Evolutionary conservation across 164 flowering plant species (phyloP).

Genomic region (Euptelea pleiosperma): DNA sequence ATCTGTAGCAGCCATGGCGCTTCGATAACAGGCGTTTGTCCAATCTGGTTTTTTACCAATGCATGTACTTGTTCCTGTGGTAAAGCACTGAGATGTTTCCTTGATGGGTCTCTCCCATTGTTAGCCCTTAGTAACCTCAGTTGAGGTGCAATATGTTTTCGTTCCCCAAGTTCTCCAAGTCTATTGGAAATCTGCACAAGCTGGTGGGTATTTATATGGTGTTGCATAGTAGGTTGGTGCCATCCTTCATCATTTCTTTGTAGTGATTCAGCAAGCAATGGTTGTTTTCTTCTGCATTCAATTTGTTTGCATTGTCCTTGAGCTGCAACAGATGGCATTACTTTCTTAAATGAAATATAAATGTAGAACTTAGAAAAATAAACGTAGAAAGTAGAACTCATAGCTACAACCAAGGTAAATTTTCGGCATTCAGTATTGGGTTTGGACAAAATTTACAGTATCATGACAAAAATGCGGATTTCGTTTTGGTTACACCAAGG

Average conservation of each 20-base stretch:
- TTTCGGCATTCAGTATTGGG: too few species aligned
- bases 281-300: conserved; percentile 2
- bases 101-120: background rate
- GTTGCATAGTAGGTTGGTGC: background rate
- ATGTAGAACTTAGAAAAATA: background rate
- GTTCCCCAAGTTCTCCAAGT: too few species aligned
- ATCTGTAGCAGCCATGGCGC: background rate
- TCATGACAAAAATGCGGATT: too few species aligned
- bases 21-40: background rate
- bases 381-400: conserved; percentile 1
- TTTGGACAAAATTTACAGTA: too few species aligned
- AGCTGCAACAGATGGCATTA: conserved; percentile 1
- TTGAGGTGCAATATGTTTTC: too few species aligned
- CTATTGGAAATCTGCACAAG: background rate
- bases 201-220: background rate
- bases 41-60: background rate
- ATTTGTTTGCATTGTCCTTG: background rate
- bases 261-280: background rate
- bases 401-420: too few species aligned
- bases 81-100: background rate
- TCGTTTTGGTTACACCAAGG: too few species aligned
- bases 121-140: conserved; percentile 5
- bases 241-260: background rate
- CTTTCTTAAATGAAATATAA: background rate
- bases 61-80: conserved; percentile 4